These are phyloP conservation scores for Geotrichum europaeum DNA, from an alignment of 1,139 yeast genomes.

Conservation along the genomic window DNA sequence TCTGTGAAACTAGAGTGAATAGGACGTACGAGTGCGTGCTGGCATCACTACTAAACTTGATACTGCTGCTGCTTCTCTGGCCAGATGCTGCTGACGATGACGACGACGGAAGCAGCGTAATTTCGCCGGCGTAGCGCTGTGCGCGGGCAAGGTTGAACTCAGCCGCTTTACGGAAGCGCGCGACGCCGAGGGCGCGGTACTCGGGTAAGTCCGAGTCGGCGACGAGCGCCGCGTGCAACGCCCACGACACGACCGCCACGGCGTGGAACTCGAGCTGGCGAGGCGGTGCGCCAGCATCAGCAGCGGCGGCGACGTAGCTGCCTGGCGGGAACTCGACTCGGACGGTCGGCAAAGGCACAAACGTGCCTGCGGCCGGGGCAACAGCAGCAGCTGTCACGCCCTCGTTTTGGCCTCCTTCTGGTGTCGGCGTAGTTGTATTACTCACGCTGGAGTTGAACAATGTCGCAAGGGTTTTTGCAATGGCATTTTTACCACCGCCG, in stretches of 20 bases:
- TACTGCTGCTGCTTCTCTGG: neutral
- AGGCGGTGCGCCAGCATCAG: slow-evolving; percentile 6
- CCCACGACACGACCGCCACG: slow-evolving; percentile 75
- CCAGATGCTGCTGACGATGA: neutral
- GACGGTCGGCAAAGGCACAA: slow-evolving; percentile 49
- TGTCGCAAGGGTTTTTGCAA: slow-evolving; percentile 29
- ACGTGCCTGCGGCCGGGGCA: slow-evolving; percentile 21
- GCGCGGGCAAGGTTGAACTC: slow-evolving; percentile 42
- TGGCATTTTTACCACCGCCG: slow-evolving; percentile 37
- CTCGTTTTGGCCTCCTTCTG: neutral
- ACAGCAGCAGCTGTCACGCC: neutral
- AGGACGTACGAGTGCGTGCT: slow-evolving; percentile 63
- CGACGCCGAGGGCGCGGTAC: slow-evolving; percentile 55
- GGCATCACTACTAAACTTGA: slow-evolving; percentile 13
- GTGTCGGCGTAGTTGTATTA: neutral
- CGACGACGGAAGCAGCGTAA: slow-evolving; percentile 26
- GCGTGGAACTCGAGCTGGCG: slow-evolving; percentile 7
- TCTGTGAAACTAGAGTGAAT: slow-evolving; percentile 52
- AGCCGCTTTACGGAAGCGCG: slow-evolving; percentile 69
- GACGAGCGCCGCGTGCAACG: slow-evolving; percentile 76
- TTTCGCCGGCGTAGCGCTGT: slow-evolving; percentile 47
- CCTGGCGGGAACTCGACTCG: slow-evolving; percentile 49
- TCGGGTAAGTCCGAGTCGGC: slow-evolving; percentile 73
- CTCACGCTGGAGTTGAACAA: neutral
- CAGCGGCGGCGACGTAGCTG: slow-evolving; percentile 25